These are phyloP conservation scores for Eutrema heterophyllum DNA, from an alignment of 345 rosid species.

Conservation along the genomic window DNA sequence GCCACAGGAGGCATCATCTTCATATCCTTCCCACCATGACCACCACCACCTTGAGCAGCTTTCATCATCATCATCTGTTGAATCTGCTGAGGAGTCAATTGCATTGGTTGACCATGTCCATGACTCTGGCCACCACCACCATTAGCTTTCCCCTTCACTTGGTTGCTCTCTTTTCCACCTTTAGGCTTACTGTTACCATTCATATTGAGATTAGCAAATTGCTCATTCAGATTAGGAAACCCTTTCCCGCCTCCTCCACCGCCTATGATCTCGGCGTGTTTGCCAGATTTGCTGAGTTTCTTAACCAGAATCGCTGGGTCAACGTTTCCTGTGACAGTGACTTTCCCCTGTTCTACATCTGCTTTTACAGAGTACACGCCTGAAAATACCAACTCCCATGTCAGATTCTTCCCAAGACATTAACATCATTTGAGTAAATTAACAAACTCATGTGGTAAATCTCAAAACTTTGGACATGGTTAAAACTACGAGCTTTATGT, in stretches of 20 bases:
- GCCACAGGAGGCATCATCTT: slow-evolving; percentile 29
- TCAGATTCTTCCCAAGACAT: not conserved
- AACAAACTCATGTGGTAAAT: not conserved
- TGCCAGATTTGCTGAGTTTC: slow-evolving; percentile 85
- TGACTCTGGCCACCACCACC: slow-evolving; percentile 24
- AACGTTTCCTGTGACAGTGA: slow-evolving; percentile 79
- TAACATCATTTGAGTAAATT: not conserved
- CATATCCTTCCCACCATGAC: slow-evolving; percentile 23
- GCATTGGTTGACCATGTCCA: slow-evolving; percentile 40
- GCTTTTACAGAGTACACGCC: slow-evolving; percentile 65
- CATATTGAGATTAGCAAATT: slow-evolving; percentile 20
- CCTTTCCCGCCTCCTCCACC: slow-evolving; percentile 43
- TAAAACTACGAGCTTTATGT: not conserved
- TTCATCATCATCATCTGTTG: slow-evolving; percentile 53
- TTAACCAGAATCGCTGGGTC: slow-evolving; percentile 62
- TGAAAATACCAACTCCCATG: slow-evolving; percentile 18
- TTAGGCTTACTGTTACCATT: slow-evolving; percentile 26
- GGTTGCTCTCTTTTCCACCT: slow-evolving; percentile 34
- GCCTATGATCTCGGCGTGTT: slow-evolving; percentile 80
- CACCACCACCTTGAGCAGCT: slow-evolving; percentile 24
- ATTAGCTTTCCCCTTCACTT: slow-evolving; percentile 10
- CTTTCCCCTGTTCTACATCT: slow-evolving; percentile 82
- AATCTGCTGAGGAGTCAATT: slow-evolving; percentile 40
- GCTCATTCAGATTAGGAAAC: slow-evolving; percentile 24
- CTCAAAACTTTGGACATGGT: not conserved